phyloP scores from a whole-genome alignment of 371 early-diverging fungal species.

The Umbelopsis sp. region DNA sequence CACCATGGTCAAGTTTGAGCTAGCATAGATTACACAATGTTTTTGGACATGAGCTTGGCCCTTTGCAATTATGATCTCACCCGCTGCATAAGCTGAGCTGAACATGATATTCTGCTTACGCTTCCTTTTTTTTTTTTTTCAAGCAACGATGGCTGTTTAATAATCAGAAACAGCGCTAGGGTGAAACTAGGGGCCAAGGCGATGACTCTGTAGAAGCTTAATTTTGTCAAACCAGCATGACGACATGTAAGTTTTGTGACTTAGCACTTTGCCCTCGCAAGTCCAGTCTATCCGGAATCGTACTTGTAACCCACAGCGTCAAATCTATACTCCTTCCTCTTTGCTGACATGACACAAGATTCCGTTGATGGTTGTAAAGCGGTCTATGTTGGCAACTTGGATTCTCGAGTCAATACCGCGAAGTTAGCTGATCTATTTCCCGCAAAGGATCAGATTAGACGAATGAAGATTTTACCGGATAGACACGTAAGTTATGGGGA shows the following conservation, averaged over 20 bases:
- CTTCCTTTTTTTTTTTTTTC: too few species aligned
- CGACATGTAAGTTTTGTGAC: constrained; percentile 17
- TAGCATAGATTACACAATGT: background rate
- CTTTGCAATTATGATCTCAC: too few species aligned
- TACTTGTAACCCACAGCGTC: constrained; percentile 2
- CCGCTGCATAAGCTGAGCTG: too few species aligned
- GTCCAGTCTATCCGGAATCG: constrained; percentile 11
- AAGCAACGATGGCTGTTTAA: too few species aligned
- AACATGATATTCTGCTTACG: too few species aligned
- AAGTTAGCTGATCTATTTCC: constrained; percentile 72
- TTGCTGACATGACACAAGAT: constrained; percentile 18
- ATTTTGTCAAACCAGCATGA: constrained; percentile 18
- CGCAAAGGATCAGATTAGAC: constrained; percentile 62
- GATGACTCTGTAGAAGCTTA: constrained; percentile 2
- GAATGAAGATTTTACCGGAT: constrained; percentile 81
- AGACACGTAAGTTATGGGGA: constrained; percentile 64
- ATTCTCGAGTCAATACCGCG: constrained; percentile 74
- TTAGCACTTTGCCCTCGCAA: background rate
- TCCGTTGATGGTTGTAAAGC: constrained; percentile 61
- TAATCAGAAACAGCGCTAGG: background rate
- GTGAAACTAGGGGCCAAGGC: constrained; percentile 8
- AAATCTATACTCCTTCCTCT: constrained; percentile 8
- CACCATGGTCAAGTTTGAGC: too few species aligned
- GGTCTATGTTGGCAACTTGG: constrained; percentile 85
- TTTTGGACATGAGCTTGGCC: background rate